Evolutionary conservation across 208 protist species (phyloP), one percentile per base, ranked within the genome.

Genomic region (Leptomonas pyrrhocoris): DNA sequence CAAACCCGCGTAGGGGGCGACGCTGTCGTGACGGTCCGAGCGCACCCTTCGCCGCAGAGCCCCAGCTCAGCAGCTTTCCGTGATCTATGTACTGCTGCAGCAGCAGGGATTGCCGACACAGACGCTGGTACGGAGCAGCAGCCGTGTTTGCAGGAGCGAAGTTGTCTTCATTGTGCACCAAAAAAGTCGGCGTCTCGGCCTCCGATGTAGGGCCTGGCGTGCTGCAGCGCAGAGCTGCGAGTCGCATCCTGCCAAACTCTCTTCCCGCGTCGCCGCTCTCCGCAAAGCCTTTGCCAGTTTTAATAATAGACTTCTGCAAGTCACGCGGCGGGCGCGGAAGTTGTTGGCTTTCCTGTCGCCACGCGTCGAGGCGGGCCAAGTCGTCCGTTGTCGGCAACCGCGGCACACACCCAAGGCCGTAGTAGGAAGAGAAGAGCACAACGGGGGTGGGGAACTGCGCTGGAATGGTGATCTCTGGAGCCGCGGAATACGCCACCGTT

Each of bases 401-500:
- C 8, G 86, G 70, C 28, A 78, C 72, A 56, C 90, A 95, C 42
- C 84, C 71, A 9, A 86, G 64, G 19, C 90, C 90, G 77, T 86
- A 78, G 34, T 79, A 76, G 12, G 48, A 64, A 3, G 75, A 48
- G 65, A 95, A 95, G 16, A 69, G 40, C 25, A 84, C 34, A 2
- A 93, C 77, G 12, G 90, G 82, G 0, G 63, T 63, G 12, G 90
- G 90, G 54, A 84, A 86, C 68, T 93, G 85, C 2, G 84, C 76
- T 42, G 71, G 59, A 18, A 77, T 71, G 1, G 57, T 38, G 13
- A 40, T 54, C 49, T 71, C 71, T 8, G 49, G 63, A 0, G 16
- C 64, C 21, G 60, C 7, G 48, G 21, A 30, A 36, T 27, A 55
- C 18, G 50, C 0, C 56, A 48, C 48, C n/a, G 64, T 21, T 15